Percentiles rank a stretch among this genome's conserved stretches.
phyloP scores from a whole-genome alignment of 345 rosid genomes.

The Cardiospermum halicacabum region DNA sequence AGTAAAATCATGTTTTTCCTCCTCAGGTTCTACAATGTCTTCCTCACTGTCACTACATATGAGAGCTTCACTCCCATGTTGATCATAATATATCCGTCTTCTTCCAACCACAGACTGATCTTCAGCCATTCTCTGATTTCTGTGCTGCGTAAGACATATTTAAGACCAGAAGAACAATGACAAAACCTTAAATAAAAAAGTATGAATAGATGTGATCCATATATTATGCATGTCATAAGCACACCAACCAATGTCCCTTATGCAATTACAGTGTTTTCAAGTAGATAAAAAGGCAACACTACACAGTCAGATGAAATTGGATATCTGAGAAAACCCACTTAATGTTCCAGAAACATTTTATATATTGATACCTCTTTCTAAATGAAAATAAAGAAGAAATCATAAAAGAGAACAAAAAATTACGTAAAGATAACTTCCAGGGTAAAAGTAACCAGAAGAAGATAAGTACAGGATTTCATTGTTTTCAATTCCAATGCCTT shows the following conservation, averaged over 20 bases:
- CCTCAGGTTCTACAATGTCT: constrained; percentile 70
- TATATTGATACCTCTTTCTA: background rate
- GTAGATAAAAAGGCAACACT: background rate
- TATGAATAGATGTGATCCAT: background rate
- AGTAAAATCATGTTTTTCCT: constrained; percentile 74
- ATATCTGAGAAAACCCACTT: constrained; percentile 1
- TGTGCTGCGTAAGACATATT: constrained; percentile 44
- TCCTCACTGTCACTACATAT: constrained; percentile 97
- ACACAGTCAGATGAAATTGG: background rate
- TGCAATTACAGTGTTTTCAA: background rate
- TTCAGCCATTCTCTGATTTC: constrained; percentile 99
- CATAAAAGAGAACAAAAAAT: background rate
- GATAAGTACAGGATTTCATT: background rate
- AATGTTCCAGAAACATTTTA: background rate
- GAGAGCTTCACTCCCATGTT: constrained; percentile 90
- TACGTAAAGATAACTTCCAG: background rate
- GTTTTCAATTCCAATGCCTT: background rate
- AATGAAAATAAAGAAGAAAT: background rate
- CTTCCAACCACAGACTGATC: constrained; percentile 99
- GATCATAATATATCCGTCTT: constrained; percentile 93
- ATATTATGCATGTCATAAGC: constrained; percentile 4
- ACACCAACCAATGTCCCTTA: background rate
- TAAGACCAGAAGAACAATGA: constrained; percentile 35
- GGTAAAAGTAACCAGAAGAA: constrained; percentile 5
- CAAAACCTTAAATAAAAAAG: constrained; percentile 15